Base-by-base conservation (phyloP, 768 basidiomycete genomes). In the Amylocystis lapponica region DNA sequence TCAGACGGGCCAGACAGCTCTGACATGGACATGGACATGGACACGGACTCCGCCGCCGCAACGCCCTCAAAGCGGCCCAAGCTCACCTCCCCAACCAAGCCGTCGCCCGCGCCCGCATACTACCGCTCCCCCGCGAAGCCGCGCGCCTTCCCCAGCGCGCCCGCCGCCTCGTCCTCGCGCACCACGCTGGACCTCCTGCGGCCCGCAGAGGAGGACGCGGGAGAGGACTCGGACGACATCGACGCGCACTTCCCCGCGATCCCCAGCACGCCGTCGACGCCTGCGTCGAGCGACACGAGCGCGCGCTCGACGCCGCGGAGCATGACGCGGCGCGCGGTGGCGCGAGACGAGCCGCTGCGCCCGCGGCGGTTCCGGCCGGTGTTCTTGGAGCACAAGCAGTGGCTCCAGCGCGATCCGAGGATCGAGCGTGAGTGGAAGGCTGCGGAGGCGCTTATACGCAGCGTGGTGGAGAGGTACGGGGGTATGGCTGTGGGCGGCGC, bases 21-120 rank as follows among this genome's bases (percentile, higher is more conserved):
- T 5, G 54, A 56, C 27, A 45, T 44, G 22, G 38, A 49, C 8
- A 46, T 53, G 25, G 50, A 45, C 34, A 42, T 41, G 29, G 45
- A 44, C 26, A n/a, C n/a, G n/a, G n/a, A n/a, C n/a, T n/a, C n/a
- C n/a, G n/a, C n/a, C n/a, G 45, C 50, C 16, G 54, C 55, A 14
- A 61, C 56, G 11, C 57, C 58, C 2, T 46, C 56, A 2, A 59
- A 59, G 50, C 51, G 48, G 11, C 52, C 45, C 36, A 55, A 52
- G 32, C 34, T 49, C 41, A 44, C 46, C 25, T 48, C 48, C 17
- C 54, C 41, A 19, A 36, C 39, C 20, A 52, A 45, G 36, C 32
- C 50, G 13, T 25, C 36, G 10, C 39, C 44, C 21, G 39, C 51
- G 36, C 39, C 41, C 31, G 33, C 38, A 17, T 41, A 35, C 16